Base-by-base conservation (phyloP, 2,329 filamentous ascomycete species). In the Massarina eburnea region DNA sequence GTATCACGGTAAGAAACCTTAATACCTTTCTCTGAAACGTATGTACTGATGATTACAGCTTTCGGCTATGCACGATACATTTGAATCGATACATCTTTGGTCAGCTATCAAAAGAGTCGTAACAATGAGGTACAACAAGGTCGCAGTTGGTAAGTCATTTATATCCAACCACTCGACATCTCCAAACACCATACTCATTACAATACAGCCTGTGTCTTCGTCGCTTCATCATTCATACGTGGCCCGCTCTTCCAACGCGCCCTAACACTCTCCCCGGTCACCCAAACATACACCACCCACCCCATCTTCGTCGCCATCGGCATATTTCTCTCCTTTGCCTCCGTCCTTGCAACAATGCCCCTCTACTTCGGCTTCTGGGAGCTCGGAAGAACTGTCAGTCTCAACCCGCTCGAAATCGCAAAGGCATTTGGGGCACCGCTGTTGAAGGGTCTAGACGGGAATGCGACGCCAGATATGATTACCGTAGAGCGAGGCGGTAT, bases 351-450 rank as follows among this genome's bases (percentile, higher is more conserved):
- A 6, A 49, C 61, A 1, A 14, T 61, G 1, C 55, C 61, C 1
- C 43, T 62, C 8, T 66, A 61, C 34, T 24, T 45, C 26, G 59
- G 59, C 10, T 67, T 58, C 52, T 67, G 62, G 63, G 51, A 58
- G 3, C 51, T 69, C 2, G 65, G 64, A 1, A 47, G 65, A 1
- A 36, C 45, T 3, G 54, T 64, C 10, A 63, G 56, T 26, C 37
- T 69, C 37, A 63, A 62, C 48, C 65, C 64, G 6, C 45, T 69
- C 3, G 66, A 69, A 44, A 48, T 65, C 17, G 64, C 62, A 8
- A 50, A 56, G 17, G 65, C 65, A 4, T 70, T 68, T 48, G 61
- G 61, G 8, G 58, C 59, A 4, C 63, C 64, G 20, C 26, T 70
- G 8, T 39, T 67, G 35, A 52, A 57, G 19, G 59, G 54, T 7